Conservation (phyloP, 306 rosid genomes). For the Citrullus colocynthis region DNA sequence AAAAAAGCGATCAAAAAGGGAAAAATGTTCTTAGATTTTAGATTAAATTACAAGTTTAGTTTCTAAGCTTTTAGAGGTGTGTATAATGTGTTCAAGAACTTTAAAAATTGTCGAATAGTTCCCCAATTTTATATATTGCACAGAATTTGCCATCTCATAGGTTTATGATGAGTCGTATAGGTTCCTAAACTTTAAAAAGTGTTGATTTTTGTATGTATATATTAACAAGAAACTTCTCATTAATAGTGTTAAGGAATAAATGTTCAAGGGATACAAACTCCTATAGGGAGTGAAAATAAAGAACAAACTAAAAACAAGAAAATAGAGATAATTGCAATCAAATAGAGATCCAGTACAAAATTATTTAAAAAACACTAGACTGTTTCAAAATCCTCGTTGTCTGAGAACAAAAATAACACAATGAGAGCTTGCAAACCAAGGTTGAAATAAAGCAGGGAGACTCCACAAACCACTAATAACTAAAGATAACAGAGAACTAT, state of each 20-base stretch:
- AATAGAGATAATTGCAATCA: not conserved
- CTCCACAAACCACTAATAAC: not conserved
- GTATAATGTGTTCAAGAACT: not conserved
- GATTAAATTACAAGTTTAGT: not conserved
- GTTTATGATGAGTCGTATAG: not conserved
- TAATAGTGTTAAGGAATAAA: no score
- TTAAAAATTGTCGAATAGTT: not conserved
- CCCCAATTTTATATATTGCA: not conserved
- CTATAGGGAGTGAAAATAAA: no score
- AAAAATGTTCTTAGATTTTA: not conserved
- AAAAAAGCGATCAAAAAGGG: no score
- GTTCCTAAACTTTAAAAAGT: not conserved
- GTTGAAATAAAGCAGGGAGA: not conserved
- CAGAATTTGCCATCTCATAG: not conserved
- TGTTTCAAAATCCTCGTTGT: not conserved
- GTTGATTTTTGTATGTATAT: not conserved
- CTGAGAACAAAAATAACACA: not conserved
- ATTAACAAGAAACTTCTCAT: no score
- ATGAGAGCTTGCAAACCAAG: not conserved
- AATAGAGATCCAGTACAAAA: not conserved
- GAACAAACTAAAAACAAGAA: not conserved
- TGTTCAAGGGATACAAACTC: no score
- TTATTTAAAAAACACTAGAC: not conserved
- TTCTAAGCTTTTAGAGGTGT: not conserved
- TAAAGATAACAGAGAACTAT: not conserved